Conservation (phyloP, 2,329 filamentous ascomycete genomes). For the Teratosphaeriaceae sp. region DNA sequence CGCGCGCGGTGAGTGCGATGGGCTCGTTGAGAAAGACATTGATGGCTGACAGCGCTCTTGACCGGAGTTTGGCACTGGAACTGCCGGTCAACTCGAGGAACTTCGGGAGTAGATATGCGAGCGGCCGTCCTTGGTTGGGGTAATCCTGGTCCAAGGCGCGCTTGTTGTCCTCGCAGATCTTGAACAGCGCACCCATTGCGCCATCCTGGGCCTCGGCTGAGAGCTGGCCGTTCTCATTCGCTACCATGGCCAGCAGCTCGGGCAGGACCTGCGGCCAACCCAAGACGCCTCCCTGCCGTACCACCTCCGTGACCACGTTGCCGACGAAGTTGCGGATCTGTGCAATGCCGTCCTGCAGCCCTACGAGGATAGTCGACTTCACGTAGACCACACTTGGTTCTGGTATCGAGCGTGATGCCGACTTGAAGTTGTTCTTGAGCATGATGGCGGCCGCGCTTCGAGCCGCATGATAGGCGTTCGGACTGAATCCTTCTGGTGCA, state of each 20-base stretch:
- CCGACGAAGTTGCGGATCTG: constrained; percentile 87
- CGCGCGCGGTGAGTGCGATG: constrained; percentile 61
- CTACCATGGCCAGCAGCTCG: constrained; percentile 71
- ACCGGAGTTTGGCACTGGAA: constrained; percentile 67
- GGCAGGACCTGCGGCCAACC: constrained; percentile 88
- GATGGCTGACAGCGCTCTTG: constrained; percentile 73
- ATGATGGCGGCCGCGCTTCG: constrained; percentile 86
- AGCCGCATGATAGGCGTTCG: constrained; percentile 62
- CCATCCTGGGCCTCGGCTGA: constrained; percentile 76
- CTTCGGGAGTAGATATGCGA: constrained; percentile 84
- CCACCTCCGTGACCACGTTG: constrained; percentile 88
- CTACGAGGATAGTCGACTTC: constrained; percentile 68
- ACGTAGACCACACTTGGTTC: constrained; percentile 68
- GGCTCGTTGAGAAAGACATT: constrained; percentile 89
- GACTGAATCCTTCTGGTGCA: constrained; percentile 53
- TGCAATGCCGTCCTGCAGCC: constrained; percentile 70
- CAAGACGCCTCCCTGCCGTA: constrained; percentile 75
- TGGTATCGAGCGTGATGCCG: constrained; percentile 68
- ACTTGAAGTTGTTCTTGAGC: constrained; percentile 87
- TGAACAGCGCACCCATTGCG: constrained; percentile 84
- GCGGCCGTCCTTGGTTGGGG: constrained; percentile 70
- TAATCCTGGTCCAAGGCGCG: constrained; percentile 81
- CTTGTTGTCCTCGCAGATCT: constrained; percentile 95
- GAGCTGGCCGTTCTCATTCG: constrained; percentile 62
- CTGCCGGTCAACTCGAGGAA: constrained; percentile 80